Percentiles rank a stretch among this genome's conserved stretches.
phyloP scores from a whole-genome alignment of 1,139 yeast genomes.

The Yamadazyma triangularis region DNA sequence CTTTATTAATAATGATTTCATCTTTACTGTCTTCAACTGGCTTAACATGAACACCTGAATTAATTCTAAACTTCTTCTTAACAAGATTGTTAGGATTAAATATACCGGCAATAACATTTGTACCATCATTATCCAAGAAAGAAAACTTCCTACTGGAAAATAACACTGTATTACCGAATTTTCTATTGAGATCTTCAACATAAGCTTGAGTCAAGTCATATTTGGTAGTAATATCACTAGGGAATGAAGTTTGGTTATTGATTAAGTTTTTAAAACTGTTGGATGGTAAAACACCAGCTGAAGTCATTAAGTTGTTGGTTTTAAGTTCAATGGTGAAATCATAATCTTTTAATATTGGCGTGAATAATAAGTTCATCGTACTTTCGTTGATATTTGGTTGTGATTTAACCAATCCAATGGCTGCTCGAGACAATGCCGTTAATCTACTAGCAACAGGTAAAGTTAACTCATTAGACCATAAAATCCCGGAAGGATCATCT shows the following conservation, averaged over 20 bases:
- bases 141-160: slow-evolving; percentile 58
- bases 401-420: slow-evolving; percentile 47
- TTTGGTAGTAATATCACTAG: slow-evolving; percentile 40
- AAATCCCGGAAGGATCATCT: slow-evolving; percentile 76
- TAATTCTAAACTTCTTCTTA: slow-evolving; percentile 70
- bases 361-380: slow-evolving; percentile 56
- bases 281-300: slow-evolving; percentile 54
- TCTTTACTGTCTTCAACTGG: slow-evolving; percentile 50
- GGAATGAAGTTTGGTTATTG: slow-evolving; percentile 35
- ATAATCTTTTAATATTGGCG: slow-evolving; percentile 80
- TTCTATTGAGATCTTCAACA: slow-evolving; percentile 51
- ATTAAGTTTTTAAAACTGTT: slow-evolving; percentile 59
- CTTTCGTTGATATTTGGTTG: slow-evolving; percentile 42
- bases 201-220: slow-evolving; percentile 56
- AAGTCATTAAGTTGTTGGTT: slow-evolving; percentile 36
- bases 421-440: slow-evolving; percentile 82
- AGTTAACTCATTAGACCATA: slow-evolving; percentile 72
- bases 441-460: slow-evolving; percentile 82
- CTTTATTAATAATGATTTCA: slow-evolving; percentile 65
- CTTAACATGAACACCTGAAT: slow-evolving; percentile 68
- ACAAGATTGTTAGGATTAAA: slow-evolving; percentile 63
- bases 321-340: slow-evolving; percentile 69
- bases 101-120: slow-evolving; percentile 69
- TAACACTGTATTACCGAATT: slow-evolving; percentile 52
- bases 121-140: slow-evolving; percentile 44